phyloP scores from a whole-genome alignment of 1,139 yeast genomes.

The Geotrichum reessii region DNA sequence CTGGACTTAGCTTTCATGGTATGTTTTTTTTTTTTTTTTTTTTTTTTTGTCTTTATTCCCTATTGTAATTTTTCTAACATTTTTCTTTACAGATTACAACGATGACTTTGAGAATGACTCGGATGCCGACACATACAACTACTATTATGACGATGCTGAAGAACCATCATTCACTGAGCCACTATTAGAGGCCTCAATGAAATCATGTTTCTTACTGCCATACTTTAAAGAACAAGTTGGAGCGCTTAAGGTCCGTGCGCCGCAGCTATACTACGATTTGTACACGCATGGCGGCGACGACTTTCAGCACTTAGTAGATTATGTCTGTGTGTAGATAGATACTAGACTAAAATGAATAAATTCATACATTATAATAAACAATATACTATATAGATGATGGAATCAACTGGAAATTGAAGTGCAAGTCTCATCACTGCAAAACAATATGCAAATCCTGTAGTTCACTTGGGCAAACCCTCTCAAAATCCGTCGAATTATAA shows the following conservation, averaged over 20 bases:
- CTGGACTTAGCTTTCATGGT: conserved; percentile 6
- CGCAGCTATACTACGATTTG: not conserved
- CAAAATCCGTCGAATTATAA: too few species aligned
- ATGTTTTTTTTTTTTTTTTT: not conserved
- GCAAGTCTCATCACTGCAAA: too few species aligned
- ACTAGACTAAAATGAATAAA: not conserved
- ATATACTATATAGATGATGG: not conserved
- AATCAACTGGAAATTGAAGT: too few species aligned
- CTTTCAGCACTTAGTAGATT: not conserved
- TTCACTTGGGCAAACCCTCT: too few species aligned
- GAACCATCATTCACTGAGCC: conserved; percentile 11
- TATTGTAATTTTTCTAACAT: not conserved
- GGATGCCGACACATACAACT: not conserved
- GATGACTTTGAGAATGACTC: not conserved
- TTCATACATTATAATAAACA: not conserved
- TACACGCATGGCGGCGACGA: not conserved
- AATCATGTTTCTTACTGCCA: not conserved
- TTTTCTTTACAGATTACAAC: not conserved
- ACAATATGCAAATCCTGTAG: too few species aligned
- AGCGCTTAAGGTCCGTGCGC: not conserved
- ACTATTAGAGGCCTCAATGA: conserved; percentile 3
- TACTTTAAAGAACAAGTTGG: conserved; percentile 4
- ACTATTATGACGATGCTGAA: conserved; percentile 4
- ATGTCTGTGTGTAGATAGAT: not conserved
- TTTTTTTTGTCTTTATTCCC: too few species aligned